phyloP scores from a whole-genome alignment of 495 filamentous ascomycete species.

The Cenococcum geophilum region DNA sequence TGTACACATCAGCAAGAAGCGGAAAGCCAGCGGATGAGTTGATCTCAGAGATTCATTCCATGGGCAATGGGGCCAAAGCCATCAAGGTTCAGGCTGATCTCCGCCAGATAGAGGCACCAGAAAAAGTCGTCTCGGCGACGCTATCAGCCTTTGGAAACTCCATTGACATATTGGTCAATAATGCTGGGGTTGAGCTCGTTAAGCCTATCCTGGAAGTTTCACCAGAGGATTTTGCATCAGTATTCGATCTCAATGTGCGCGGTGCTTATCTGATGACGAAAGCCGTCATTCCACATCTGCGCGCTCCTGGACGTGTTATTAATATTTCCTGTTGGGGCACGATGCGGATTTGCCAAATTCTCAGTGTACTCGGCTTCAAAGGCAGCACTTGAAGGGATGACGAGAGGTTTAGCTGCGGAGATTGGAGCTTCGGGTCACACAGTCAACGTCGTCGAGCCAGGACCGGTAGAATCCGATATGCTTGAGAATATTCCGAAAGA shows the following conservation, averaged over 20 bases:
- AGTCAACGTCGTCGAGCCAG: slow-evolving; percentile 43
- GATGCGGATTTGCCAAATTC: slow-evolving; percentile 38
- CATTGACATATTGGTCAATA: slow-evolving; percentile 41
- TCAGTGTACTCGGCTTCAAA: slow-evolving; percentile 45
- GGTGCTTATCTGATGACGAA: slow-evolving; percentile 41
- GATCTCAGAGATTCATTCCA: slow-evolving; percentile 34
- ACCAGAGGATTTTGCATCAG: slow-evolving; percentile 35
- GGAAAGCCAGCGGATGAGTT: slow-evolving; percentile 34
- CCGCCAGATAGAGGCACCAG: slow-evolving; percentile 30
- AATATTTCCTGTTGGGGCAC: slow-evolving; percentile 47
- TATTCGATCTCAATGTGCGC: slow-evolving; percentile 44
- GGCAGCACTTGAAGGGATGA: slow-evolving; percentile 45
- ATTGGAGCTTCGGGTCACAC: slow-evolving; percentile 42
- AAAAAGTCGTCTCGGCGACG: slow-evolving; percentile 33
- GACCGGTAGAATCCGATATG: slow-evolving; percentile 42
- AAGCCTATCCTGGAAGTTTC: slow-evolving; percentile 34
- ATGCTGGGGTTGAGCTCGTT: slow-evolving; percentile 31
- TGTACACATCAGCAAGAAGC: slow-evolving; percentile 41
- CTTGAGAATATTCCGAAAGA: slow-evolving; percentile 37
- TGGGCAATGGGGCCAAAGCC: slow-evolving; percentile 34
- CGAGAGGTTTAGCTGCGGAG: slow-evolving; percentile 42
- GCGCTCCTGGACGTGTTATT: slow-evolving; percentile 47
- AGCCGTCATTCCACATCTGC: slow-evolving; percentile 46
- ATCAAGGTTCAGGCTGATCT: slow-evolving; percentile 40
- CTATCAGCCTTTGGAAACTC: slow-evolving; percentile 31